These are phyloP conservation scores for Acrocalymma vagum DNA, from an alignment of 2,329 filamentous ascomycete genomes.

Conservation along the genomic window DNA sequence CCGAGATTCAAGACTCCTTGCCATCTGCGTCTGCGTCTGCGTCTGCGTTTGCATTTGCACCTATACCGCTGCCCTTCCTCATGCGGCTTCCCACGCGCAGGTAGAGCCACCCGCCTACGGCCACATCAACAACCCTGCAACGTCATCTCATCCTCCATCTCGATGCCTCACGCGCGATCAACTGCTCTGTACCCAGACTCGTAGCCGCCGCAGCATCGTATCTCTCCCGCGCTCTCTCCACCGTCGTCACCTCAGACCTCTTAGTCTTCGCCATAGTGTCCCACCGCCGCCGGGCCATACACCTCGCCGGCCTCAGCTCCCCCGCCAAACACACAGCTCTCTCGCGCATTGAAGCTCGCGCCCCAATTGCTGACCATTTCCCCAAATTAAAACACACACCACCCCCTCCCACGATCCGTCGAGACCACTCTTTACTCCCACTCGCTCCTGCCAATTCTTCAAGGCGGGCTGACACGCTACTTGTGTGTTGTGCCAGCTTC, in stretches of 20 bases:
- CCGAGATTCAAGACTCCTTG: not conserved
- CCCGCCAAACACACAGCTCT: too few relatives aligned
- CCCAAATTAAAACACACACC: not conserved
- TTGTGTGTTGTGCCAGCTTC: too few relatives aligned
- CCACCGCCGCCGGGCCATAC: too few relatives aligned
- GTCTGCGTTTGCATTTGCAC: too few relatives aligned
- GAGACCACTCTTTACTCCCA: constrained; percentile 9
- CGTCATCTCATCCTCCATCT: constrained; percentile 37
- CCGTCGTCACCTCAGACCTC: not conserved
- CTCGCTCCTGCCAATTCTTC: constrained; percentile 2
- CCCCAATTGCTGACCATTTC: constrained; percentile 10
- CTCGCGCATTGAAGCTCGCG: too few relatives aligned
- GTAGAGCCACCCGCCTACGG: constrained; percentile 20
- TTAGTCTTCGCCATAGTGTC: too few relatives aligned
- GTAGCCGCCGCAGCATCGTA: constrained; percentile 8
- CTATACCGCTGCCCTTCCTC: too few relatives aligned
- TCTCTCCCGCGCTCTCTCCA: not conserved
- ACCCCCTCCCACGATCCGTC: too few relatives aligned
- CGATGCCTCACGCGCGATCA: constrained; percentile 24
- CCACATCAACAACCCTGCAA: constrained; percentile 33
- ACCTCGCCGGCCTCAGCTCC: too few relatives aligned
- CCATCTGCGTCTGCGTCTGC: not conserved
- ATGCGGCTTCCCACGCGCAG: constrained; percentile 14
- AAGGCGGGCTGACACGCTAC: constrained; percentile 11
- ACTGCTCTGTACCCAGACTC: too few relatives aligned